A percentile compares a stretch with the other conserved stretches of the same genome.
phyloP scores from a whole-genome alignment of 139 green algal genomes.

The Trebouxia sp. region DNA sequence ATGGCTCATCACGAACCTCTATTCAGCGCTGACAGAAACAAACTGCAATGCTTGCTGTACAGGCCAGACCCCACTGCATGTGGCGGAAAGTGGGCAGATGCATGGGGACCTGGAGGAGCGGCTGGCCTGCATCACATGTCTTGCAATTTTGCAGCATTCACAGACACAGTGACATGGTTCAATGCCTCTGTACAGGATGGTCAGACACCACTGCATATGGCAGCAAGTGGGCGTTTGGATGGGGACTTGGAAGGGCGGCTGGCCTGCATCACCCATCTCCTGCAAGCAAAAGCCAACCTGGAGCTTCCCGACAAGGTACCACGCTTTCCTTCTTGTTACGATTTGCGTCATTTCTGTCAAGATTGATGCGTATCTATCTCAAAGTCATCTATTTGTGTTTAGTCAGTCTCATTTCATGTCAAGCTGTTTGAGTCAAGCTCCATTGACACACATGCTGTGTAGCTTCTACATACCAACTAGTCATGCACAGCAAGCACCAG shows the following conservation, averaged over 20 bases:
- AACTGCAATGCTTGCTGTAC: too few species aligned
- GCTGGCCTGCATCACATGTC: too few species aligned
- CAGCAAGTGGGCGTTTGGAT: background rate
- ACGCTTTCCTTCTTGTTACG: background rate
- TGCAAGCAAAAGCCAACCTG: conserved; percentile 3
- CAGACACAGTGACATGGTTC: too few species aligned
- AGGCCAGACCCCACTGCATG: too few species aligned
- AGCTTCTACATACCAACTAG: background rate
- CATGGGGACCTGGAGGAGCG: too few species aligned
- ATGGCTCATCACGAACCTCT: too few species aligned
- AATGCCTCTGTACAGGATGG: background rate
- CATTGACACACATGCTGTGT: background rate
- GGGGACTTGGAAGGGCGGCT: background rate
- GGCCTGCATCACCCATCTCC: conserved; percentile 14
- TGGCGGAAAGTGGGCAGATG: too few species aligned
- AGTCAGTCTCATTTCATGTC: background rate
- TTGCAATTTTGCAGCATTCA: too few species aligned
- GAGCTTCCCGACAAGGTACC: conserved; percentile 30
- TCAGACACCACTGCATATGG: conserved; percentile 7
- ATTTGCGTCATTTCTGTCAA: background rate
- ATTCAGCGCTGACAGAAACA: too few species aligned
- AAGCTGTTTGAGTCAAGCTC: background rate
- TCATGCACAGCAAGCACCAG: background rate
- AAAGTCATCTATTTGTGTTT: background rate
- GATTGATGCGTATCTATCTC: background rate